A percentile compares a stretch with the other conserved stretches of the same genome.
Conservation (phyloP, 2,329 filamentous ascomycete genomes). For the Calcarisporium arbuscula region DNA sequence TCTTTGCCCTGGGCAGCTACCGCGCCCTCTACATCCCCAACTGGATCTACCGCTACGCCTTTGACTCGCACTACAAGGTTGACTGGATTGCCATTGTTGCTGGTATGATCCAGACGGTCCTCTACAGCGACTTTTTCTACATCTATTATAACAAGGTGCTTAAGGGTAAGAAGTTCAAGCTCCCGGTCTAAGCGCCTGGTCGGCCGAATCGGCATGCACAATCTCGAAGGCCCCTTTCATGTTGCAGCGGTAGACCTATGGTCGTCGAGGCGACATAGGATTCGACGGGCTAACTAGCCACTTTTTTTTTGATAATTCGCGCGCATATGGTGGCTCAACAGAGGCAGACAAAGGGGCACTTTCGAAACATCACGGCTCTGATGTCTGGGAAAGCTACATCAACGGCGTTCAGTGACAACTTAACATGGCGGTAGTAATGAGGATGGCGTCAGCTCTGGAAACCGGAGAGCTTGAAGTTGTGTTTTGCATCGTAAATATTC, state of each 20-base stretch:
- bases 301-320: too few relatives aligned
- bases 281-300: too few relatives aligned
- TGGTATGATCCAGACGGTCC: constrained; percentile 83
- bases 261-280: too few relatives aligned
- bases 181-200: constrained; percentile 68
- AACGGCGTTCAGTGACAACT: constrained; percentile 23
- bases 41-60: constrained; percentile 89
- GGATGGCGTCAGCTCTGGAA: constrained; percentile 20
- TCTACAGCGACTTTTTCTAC: constrained; percentile 99
- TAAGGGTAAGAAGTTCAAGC: constrained; percentile 82
- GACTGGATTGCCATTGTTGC: constrained; percentile 86
- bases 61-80: constrained; percentile 63
- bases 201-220: too few relatives aligned
- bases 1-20: constrained; percentile 89
- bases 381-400: constrained; percentile 21
- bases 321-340: too few relatives aligned
- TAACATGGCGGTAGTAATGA: constrained; percentile 17
- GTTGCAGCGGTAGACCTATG: too few relatives aligned
- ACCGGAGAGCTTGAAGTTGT: too few relatives aligned
- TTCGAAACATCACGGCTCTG: too few relatives aligned
- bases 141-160: constrained; percentile 97
- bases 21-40: constrained; percentile 96
- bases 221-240: too few relatives aligned
- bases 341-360: too few relatives aligned
- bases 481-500: too few relatives aligned